Evolutionary conservation across 768 basidiomycete genomes (phyloP).

Genomic region (Dictyophora rubrovolvata): DNA sequence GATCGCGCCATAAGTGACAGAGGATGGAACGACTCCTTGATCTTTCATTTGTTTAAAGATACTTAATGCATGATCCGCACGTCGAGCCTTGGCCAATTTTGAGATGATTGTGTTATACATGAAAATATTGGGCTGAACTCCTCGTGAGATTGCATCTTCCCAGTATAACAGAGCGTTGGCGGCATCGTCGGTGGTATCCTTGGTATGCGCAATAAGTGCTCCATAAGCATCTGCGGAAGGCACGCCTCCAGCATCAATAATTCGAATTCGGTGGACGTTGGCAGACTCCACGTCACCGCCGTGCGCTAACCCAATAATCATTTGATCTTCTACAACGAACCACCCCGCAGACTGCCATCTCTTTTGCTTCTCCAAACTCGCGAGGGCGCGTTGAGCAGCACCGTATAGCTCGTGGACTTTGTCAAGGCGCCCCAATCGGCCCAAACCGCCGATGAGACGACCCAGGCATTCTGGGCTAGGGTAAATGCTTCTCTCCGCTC

Average conservation of each 20-base stretch:
- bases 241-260: constrained; percentile 64
- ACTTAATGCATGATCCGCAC: constrained; percentile 80
- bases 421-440: constrained; percentile 48
- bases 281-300: constrained; percentile 71
- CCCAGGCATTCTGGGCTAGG: constrained; percentile 46
- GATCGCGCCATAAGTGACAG: constrained; percentile 91
- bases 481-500: constrained; percentile 33
- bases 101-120: constrained; percentile 97
- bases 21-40: constrained; percentile 49
- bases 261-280: constrained; percentile 66
- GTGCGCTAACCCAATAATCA: constrained; percentile 82
- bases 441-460: constrained; percentile 57
- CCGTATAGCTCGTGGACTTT: constrained; percentile 60
- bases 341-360: constrained; percentile 47
- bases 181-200: constrained; percentile 94
- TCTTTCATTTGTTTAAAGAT: constrained; percentile 84
- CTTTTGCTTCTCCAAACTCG: constrained; percentile 32
- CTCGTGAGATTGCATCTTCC: constrained; percentile 59
- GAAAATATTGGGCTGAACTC: constrained; percentile 72
- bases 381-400: constrained; percentile 52
- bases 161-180: constrained; percentile 78
- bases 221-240: constrained; percentile 90
- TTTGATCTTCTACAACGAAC: constrained; percentile 75
- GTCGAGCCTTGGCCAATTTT: constrained; percentile 88
- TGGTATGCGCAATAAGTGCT: constrained; percentile 74